Conservation (phyloP, 179 eudicot genomes). For the Camellia oleifera region DNA sequence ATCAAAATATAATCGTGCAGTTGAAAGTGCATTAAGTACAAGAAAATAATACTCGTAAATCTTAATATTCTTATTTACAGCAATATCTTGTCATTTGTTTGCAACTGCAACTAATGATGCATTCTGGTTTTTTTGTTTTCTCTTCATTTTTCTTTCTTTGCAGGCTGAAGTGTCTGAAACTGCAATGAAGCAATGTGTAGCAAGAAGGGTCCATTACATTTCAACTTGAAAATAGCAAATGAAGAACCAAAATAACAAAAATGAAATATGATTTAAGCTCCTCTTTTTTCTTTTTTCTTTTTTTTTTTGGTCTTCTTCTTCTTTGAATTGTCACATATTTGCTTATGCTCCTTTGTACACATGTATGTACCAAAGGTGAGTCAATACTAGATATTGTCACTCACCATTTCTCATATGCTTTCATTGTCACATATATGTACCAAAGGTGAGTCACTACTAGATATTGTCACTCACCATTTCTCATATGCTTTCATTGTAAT, state of each 20-base stretch:
- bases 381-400: neutral
- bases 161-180: constrained; percentile 15
- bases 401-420: neutral
- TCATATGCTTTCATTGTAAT: constrained; percentile 3
- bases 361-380: neutral
- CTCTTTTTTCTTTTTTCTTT: neutral
- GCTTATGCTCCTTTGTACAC: neutral
- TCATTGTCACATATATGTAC: neutral
- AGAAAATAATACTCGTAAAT: too few species aligned
- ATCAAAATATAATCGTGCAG: too few species aligned
- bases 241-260: neutral
- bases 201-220: constrained; percentile 4
- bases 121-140: neutral
- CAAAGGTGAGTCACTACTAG: neutral
- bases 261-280: neutral
- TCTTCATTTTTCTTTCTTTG: neutral
- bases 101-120: neutral
- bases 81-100: neutral
- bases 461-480: neutral
- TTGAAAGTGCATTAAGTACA: too few species aligned
- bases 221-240: neutral
- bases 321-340: neutral
- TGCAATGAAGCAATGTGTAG: constrained; percentile 7
- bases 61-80: neutral
- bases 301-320: neutral